Evolutionary conservation across 371 early-diverging fungal species (phyloP), one percentile per base, ranked within the genome.

Genomic region (Mortierella sp.): DNA sequence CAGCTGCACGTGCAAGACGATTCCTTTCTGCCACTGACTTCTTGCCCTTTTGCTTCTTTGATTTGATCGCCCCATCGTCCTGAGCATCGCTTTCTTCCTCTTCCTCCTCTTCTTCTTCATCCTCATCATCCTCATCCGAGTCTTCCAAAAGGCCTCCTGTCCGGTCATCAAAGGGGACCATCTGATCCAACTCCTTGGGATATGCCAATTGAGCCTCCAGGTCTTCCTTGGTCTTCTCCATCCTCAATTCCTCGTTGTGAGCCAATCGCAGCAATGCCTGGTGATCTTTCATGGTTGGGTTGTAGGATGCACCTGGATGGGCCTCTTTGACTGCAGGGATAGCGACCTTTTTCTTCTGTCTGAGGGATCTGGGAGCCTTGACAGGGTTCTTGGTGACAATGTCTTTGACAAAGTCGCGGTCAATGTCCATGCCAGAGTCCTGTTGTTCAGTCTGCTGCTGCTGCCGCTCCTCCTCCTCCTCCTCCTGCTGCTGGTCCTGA

Each of bases 271-370:
- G 63, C 48, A 80, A 57, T 41, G 57, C 83, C 68, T 94, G 90
- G 82, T 96, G 95, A 44, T 92, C 93, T 54, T 88, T 86, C 64
- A 86, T 81, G 9, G 86, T 81, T 13, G 98, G 97, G 62, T 93
- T 93, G 79, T 98, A 98, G 12, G 96, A 96, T 0, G 93, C 88
- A 50, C 98, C 98, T 0, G 93, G 89, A 61, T 93, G 92, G 19
- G 91, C 86, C 45, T 90, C 79, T 21, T 83, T 79, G 17, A 98
- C 90, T 4, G 95, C 92, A 1, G 93, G 86, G 34, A 87, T 43
- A 16, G 60, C 57, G 1, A 80, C 85, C 57, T 74, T 59, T 16
- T 85, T 86, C 71, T 80, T 85, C 67, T 63, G 76, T 68, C 66
- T 79, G 46, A 82, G 67, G 9, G 84, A 86, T 44, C 48, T 67